Base-by-base conservation (phyloP, 1,284 basidiomycete species). In the Fomitopsis palustris region DNA sequence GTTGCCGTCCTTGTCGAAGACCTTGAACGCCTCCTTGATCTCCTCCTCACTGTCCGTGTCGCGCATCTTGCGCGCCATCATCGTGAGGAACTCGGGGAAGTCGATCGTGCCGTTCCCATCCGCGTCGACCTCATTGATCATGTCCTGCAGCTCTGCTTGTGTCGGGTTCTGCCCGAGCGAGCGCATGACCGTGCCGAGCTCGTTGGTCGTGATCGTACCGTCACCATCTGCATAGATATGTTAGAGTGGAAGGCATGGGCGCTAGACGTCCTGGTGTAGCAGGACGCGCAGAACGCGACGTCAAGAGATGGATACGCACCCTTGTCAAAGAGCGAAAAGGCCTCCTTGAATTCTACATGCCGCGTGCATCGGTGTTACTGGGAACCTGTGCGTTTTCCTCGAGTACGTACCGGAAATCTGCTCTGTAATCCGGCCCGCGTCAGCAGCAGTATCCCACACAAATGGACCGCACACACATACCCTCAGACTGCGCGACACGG, bases 21-120 rank as follows among this genome's bases (percentile, higher is more conserved):
- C 85, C 71, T 85, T 85, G 80, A 94, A 94, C 8, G 92, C 92
- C 73, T 89, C 84, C 72, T 81, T 87, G 71, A 90, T 85, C 72
- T 90, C 88, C 70, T 87, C 84, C 70, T 89, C 87, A 64, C 78
- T 88, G 74, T 96, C 95, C 21, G 93, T 93, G 74, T 96, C 92
- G 74, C 90, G 88, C 90, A 96, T 95, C 81, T 95, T 95, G 72
- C 94, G 87, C 54, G 93, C 92, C 95, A 98, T 97, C 88, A 98
- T 95, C 62, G 91, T 93, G 67, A 96, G 79, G 80, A 96, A 95
- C 72, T 96, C 95, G 63, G 92, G 89, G 77, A 98, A 98, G 77
- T 98, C 96, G 76, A 98, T 97, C 64, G 93, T 93, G 63, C 95
- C 95, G 69, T 89, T 88, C 45, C 85, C 81, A 71, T 89, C 87